Evolutionary conservation across 108 stramenopile genomes (phyloP), one percentile per base, ranked within the genome.

Genomic region (Phaeodactylum tricornutum): DNA sequence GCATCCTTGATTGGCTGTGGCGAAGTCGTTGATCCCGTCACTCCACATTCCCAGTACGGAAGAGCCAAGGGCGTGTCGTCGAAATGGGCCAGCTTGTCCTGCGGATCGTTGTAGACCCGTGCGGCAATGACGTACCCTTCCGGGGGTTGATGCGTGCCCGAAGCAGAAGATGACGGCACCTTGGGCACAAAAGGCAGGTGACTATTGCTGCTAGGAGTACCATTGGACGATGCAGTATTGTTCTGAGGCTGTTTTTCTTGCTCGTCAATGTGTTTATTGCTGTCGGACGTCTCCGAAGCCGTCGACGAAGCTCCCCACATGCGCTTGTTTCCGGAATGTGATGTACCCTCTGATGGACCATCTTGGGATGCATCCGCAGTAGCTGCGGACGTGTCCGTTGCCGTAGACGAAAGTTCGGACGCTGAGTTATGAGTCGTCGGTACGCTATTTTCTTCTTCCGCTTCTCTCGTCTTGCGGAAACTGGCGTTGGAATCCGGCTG

Each of bases 31-130:
- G 62, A 64, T 3, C 71, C 71, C 0, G 53, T 29, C 1, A 60
- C 71, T 21, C 61, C 65, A 47, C 67, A 77, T 35, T 77, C 76
- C 59, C 62, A 67, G 23, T 67, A 77, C 5, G 76, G 76, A 20
- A 76, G 49, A 1, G 60, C 43, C n/a, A 68, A 28, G 25, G 16
- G 22, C 15, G 48, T 40, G 39, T 61, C 54, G 42, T 66, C 68
- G 43, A 77, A 66, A 35, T 77, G 65, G 5, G 71, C 71, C 38
- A 69, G 28, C 43, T 70, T 70, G 43, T 77, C 76, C 6, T 47
- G 20, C 24, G 67, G 60, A 62, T 72, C 69, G 6, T 64, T 77
- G 43, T 72, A 77, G 17, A 76, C 58, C 14, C 71, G 58, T 9
- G 66, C 63, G 1, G 53, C 54, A 7, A 76, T 57, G 29, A 30